Evolutionary conservation across 495 filamentous ascomycete genomes (phyloP).

Genomic region (Sphaerosporella brunnea): DNA sequence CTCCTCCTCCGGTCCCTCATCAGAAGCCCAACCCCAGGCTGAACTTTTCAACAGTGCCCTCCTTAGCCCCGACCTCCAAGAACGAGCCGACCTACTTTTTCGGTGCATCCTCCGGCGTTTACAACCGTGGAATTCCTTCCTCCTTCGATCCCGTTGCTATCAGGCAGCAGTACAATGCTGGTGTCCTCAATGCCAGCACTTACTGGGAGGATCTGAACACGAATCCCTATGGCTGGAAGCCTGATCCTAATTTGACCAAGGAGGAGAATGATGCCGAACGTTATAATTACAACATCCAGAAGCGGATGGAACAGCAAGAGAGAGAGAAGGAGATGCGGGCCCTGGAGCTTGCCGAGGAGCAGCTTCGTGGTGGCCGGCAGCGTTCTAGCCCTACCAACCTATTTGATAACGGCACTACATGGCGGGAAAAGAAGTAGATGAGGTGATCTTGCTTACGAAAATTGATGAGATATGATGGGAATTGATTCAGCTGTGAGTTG

Average conservation of each 20-base stretch:
- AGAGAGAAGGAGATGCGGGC: not conserved
- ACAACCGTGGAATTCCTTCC: not conserved
- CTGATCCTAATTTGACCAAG: not conserved
- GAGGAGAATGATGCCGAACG: constrained; percentile 5
- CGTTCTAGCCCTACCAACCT: too few species aligned
- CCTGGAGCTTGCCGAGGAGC: not conserved
- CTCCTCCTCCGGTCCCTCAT: not conserved
- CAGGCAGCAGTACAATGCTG: not conserved
- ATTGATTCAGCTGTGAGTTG: too few species aligned
- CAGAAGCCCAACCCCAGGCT: not conserved
- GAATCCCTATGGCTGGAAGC: constrained; percentile 5
- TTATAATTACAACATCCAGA: not conserved
- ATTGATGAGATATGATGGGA: too few species aligned
- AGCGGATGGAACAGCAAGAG: not conserved
- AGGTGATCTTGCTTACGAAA: too few species aligned
- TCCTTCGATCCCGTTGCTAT: constrained; percentile 1
- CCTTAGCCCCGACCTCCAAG: not conserved
- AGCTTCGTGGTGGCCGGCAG: too few species aligned
- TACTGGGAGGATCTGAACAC: constrained; percentile 1
- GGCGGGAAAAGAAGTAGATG: too few species aligned
- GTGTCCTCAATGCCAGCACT: not conserved
- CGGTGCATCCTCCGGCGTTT: not conserved
- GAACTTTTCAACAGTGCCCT: not conserved
- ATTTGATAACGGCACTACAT: too few species aligned
- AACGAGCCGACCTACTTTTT: not conserved